Base-by-base conservation (phyloP, 2,329 filamentous ascomycete genomes). In the Eurotiales sp. region DNA sequence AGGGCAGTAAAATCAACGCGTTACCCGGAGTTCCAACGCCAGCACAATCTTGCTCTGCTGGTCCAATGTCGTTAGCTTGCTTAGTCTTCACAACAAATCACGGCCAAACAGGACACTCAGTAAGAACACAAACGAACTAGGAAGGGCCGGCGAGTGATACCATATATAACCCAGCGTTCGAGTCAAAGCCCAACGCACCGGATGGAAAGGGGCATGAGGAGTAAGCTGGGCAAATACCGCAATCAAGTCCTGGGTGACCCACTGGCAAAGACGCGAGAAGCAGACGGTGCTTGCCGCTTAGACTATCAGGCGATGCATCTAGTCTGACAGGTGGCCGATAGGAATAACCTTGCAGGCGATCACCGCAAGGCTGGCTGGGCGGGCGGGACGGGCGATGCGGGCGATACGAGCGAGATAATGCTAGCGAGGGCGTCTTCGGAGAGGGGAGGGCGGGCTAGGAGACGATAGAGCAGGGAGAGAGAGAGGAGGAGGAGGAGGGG, bases 341-440 rank as follows among this genome's bases (percentile, higher is more conserved):
- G 19, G 23, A 39, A 49, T 49, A 21, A 44, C 52, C 52, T 54
- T 54, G 52, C 52, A 54, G 52, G 19, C 30, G 42, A 46, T n/a
- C 22, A 50, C 46, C 29, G 44, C 23, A 45, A 45, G 51, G 51
- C 34, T 29, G 40, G 36, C 29, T 25, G 19, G 22, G 27, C 36
- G 41, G 15, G 42, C 39, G 32, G 32, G 39, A 27, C 44, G 42
- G 14, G 25, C 7, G 39, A 27, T 7, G 17, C 19, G n/a, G 40
- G 21, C 3, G 7, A 21, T 22, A 41, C 39, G 34, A 30, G 36
- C 32, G 46, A 19, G 34, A 19, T 42, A n/a, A n/a, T n/a, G n/a
- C n/a, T n/a, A n/a, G n/a, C n/a, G n/a, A n/a, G n/a, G n/a, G n/a
- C n/a, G n/a, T n/a, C n/a, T n/a, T n/a, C n/a, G n/a, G 32, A 39